Base-by-base conservation (phyloP, 2,329 filamentous ascomycete species). In the Geosmithia flava region DNA sequence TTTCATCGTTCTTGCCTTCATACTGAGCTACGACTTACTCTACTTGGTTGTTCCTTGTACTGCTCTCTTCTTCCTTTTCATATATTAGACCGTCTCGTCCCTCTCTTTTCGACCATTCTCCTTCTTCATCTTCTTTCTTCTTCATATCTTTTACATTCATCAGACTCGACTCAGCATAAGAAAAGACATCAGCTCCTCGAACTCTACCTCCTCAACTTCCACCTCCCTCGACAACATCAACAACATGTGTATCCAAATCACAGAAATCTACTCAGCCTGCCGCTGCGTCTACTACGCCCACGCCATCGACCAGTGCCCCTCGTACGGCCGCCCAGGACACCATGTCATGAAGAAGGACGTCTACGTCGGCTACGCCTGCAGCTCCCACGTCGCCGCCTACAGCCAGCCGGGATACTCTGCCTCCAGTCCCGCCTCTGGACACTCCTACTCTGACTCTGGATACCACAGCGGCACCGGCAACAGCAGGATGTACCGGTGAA, bases 201-300 rank as follows among this genome's bases (percentile, higher is more conserved):
- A n/a, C n/a, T n/a, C n/a, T n/a, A n/a, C n/a, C n/a, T n/a, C n/a
- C n/a, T n/a, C n/a, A n/a, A n/a, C n/a, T n/a, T n/a, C n/a, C n/a
- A n/a, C n/a, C n/a, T n/a, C n/a, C n/a, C n/a, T n/a, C n/a, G n/a
- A n/a, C 33, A 37, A 4, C 23, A 27, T 8, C 23, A 8, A 27
- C 89, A 72, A 54, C 52, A 95, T 95, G 89, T 95, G 89, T 61
- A 90, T 87, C 60, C 86, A 90, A 68, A 68, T 95, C 52, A 72
- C 91, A 57, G 89, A 95, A 66, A 76, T 87, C 50, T 95, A 89
- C 71, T 82, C 88, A 48, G 86, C 84, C 49, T 95, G 89, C 74
- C 78, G 81, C 53, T 95, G 89, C 68, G 75, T 91, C 56, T 94
- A 95, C 72, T 87, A 91, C 71, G 76, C 83, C 59, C 90, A 95